phyloP scores from a whole-genome alignment of 2,329 filamentous ascomycete species.

The Periconia macrospinosa region DNA sequence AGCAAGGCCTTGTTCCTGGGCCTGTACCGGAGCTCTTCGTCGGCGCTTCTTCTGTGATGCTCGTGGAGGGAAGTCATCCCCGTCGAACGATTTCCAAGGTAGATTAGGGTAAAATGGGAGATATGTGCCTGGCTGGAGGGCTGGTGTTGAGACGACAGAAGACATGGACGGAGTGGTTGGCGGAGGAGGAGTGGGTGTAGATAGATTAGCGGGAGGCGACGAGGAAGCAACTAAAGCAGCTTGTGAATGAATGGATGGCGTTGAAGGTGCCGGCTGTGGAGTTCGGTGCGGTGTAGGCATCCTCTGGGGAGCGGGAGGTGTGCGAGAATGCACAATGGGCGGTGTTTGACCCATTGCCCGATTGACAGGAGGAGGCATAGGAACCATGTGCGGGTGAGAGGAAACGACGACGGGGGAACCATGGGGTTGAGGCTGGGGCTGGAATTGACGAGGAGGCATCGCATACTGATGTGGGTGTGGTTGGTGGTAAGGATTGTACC shows the following conservation, averaged over 20 bases:
- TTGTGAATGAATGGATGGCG: constrained; percentile 40
- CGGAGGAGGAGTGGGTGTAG: constrained; percentile 30
- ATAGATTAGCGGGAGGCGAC: constrained; percentile 32
- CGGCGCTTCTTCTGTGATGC: constrained; percentile 51
- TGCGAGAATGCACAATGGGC: constrained; percentile 39
- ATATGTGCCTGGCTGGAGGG: constrained; percentile 25
- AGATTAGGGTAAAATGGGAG: constrained; percentile 57
- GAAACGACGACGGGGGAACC: constrained; percentile 51
- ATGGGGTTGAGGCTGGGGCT: constrained; percentile 42
- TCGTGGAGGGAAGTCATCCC: constrained; percentile 57
- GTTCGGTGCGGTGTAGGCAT: constrained; percentile 35
- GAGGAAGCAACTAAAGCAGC: constrained; percentile 31
- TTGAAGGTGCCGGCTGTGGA: constrained; percentile 35
- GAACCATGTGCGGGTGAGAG: constrained; percentile 50
- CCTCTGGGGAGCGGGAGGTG: constrained; percentile 33
- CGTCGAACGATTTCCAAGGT: constrained; percentile 63
- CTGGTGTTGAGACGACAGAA: constrained; percentile 17
- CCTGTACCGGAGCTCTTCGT: constrained; percentile 41
- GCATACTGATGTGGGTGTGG: constrained; percentile 43
- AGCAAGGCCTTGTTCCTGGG: constrained; percentile 47
- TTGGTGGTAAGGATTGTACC: constrained; percentile 44
- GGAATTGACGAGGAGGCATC: constrained; percentile 43
- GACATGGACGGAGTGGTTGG: constrained; percentile 23
- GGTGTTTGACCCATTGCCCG: constrained; percentile 41
- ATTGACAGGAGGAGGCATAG: constrained; percentile 50